Base-by-base conservation (phyloP, 2,329 filamentous ascomycete genomes). In the Daldinia sp. region DNA sequence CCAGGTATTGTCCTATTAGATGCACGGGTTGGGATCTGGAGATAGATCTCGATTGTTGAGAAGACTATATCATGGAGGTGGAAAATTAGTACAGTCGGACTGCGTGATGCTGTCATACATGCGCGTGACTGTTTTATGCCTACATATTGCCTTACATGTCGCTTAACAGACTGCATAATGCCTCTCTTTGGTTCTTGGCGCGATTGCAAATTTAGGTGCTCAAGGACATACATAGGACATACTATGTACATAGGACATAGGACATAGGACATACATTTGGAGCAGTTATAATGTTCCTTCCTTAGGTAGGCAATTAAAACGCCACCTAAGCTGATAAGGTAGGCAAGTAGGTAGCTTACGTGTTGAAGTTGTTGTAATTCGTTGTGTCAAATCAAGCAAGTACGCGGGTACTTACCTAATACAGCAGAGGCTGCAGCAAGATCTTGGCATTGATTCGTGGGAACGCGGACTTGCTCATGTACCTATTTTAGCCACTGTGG, bases 361-460 rank as follows among this genome's bases (percentile, higher is more conserved):
- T 35, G 32, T 35, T 35, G n/a, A 35, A 15, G 32, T 35, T 35
- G 32, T 15, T 35, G n/a, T 7, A n/a, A 34, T 34, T 37, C 6
- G 10, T 6, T 32, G 9, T 10, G 13, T 7, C 15, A 19, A 49
- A 19, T 17, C 19, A 37, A n/a, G 19, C 15, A 37, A 8, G 48
- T 51, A 51, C 39, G 3, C 25, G 21, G 4, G 19, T 45, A 41
- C 48, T 52, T 41, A 41, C 37, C 19, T 23, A 41, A 43, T 43
- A 43, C 39, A 48, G 37, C 41, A 52, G 51, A 48, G 35, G 50
- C 29, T 48, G 34, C 19, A 25, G 25, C 30, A 23, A 53, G 32
- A 54, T 54, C 64, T 62, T 64, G 51, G 54, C 60, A 52, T 56
- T 45, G 41, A 41, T 23, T 43, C 48, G 43, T 47, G 41, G 53